Conservation (phyloP, 75 land plant genomes). For the Chamaecyparis obtusa region DNA sequence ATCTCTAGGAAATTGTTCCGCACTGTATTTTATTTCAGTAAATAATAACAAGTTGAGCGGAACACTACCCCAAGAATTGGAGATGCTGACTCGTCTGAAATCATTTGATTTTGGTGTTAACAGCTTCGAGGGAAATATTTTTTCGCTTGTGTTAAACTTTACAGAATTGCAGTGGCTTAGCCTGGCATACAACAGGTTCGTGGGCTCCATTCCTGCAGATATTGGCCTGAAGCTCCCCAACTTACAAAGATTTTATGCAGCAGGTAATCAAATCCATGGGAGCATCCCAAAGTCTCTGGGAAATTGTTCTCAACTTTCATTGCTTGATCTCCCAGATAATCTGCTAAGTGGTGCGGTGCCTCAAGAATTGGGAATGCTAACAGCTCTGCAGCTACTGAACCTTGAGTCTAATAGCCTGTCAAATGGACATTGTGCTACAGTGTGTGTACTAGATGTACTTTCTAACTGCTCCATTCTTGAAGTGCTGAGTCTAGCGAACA, state of each 20-base stretch:
- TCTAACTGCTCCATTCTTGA: constrained; percentile 26
- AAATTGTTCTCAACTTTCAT: constrained; percentile 1
- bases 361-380: not conserved
- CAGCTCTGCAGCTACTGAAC: no score
- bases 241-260: no score
- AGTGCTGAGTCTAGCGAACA: constrained; percentile 1
- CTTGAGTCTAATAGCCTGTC: no score
- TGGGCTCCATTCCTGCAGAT: no score
- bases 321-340: constrained; percentile 13
- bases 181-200: no score
- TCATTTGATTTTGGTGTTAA: not conserved
- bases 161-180: no score
- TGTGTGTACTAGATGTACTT: constrained; percentile 20
- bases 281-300: no score
- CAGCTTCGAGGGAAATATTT: not conserved
- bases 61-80: not conserved
- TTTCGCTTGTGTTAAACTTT: not conserved
- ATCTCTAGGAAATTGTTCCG: no score
- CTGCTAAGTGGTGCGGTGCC: constrained; percentile 13
- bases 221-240: no score
- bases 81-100: constrained; percentile 2
- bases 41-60: constrained; percentile 12
- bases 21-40: no score
- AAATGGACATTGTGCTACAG: no score
- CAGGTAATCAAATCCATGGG: no score